Base-by-base conservation (phyloP, 305 asterid species). In the Fraxinus paxiana region DNA sequence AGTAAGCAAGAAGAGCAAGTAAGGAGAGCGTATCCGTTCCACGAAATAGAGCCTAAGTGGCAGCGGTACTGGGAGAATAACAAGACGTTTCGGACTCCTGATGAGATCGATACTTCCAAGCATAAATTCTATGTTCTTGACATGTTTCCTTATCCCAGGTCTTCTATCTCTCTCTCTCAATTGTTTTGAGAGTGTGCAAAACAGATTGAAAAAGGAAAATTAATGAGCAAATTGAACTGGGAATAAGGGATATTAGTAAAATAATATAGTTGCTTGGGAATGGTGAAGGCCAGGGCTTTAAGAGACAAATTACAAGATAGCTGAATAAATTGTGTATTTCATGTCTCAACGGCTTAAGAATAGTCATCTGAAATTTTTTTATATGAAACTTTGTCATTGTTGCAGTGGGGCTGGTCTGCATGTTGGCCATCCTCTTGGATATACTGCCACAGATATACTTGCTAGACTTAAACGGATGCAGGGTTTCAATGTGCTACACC, bases 61-160 rank as follows among this genome's bases (percentile, higher is more conserved):
- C 99, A 94, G 93, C 88, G 71, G 3, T 92, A 87, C 71, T 95
- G 99, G 99, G 98, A 94, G 83, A 88, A 88, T 51, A 84, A 91
- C 61, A 91, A 90, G 81, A 94, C 97, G 38, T 95, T 95, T 84
- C 88, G 95, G 51, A 93, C 97, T 22, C 97, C 97, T 0, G 94
- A 92, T 89, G 95, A 91, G 41, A 87, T 96, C 83, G 98, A 96
- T 87, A 91, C 93, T 79, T 89, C 97, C 79, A 96, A 91, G 85
- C 98, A 97, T 15, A 96, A 96, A 81, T 96, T 86, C 89, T 96
- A 96, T 77, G 99, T 96, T 82, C 99, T 94, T 56, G 99, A 96
- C 87, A 94, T 96, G 98, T 96, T 96, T 85, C 99, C 98, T 77
- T 96, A 96, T 86, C 99, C 99, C 79, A 94, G 98, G 99, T 94